Evolutionary conservation across 2,329 filamentous ascomycete species (phyloP).

Genomic region (Ascochyta lentis): DNA sequence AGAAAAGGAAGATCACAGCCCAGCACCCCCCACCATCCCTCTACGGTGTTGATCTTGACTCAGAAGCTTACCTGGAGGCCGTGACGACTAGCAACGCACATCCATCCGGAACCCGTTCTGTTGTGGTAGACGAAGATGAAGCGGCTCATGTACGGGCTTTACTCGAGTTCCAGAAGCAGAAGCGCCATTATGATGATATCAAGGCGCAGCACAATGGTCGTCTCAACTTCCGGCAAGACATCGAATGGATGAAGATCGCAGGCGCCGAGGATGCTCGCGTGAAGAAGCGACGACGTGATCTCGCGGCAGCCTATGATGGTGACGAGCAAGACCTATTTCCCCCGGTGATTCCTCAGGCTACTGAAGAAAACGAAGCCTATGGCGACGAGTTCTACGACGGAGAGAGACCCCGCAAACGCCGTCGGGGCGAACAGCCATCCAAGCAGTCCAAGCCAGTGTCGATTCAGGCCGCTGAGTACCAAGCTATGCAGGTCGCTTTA

Average conservation of each 20-base stretch:
- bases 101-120: not conserved
- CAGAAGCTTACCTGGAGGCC: constrained; percentile 25
- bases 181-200: constrained; percentile 30
- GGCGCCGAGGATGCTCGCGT: constrained; percentile 25
- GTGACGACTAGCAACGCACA: constrained; percentile 10
- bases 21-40: not conserved
- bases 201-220: constrained; percentile 22
- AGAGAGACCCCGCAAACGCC: constrained; percentile 22
- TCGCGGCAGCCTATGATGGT: constrained; percentile 18
- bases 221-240: constrained; percentile 32
- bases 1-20: constrained; percentile 8
- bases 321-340: constrained; percentile 21
- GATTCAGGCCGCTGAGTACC: constrained; percentile 37
- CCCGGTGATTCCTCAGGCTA: not conserved
- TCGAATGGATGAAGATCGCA: constrained; percentile 39
- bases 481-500: constrained; percentile 39
- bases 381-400: constrained; percentile 13
- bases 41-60: constrained; percentile 2
- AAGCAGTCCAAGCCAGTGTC: constrained; percentile 18
- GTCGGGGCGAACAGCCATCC: constrained; percentile 19
- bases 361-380: constrained; percentile 13
- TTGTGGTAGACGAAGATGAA: constrained; percentile 11
- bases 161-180: constrained; percentile 27
- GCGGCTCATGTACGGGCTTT: constrained; percentile 18
- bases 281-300: constrained; percentile 26